Base-by-base conservation (phyloP, 2,329 filamentous ascomycete genomes). In the Colletotrichum chlorophyti region DNA sequence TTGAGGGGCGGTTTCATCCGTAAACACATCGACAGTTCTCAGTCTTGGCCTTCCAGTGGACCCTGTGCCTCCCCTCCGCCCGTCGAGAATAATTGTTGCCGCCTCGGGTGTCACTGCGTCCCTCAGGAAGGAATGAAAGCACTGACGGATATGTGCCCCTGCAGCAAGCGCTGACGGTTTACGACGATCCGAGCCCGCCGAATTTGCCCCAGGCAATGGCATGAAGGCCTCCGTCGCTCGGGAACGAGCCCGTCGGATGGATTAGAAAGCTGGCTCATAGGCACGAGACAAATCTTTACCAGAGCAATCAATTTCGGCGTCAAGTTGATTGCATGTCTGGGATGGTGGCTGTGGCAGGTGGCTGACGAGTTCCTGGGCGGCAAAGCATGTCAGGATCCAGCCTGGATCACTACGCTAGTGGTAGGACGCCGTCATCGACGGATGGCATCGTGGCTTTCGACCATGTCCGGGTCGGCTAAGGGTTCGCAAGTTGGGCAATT, bases 1-100 rank as follows among this genome's bases (percentile, higher is more conserved):
- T 52, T 14, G 49, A 53, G 42, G n/a, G n/a, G n/a, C n/a, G n/a
- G 51, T 60, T 60, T 60, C 57, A 60, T 60, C 57, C 57, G 43
- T 60, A 45, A 42, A 32, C 43, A 46, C 31, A 14, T 51, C 32
- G 43, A 46, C 43, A 31, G 31, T 46, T 34, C 31, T 17, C 38
- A 32, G 52, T 46, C 43, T 31, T 40, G 37, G 51, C 15, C n/a
- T 34, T 31, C 21, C 34, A 23, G 42, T 41, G 52, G 51, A 60
- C 57, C 57, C 57, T 60, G 24, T 32, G 17, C 17, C 45, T 35
- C 51, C n/a, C n/a, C n/a, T n/a, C n/a, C n/a, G n/a, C n/a, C n/a
- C n/a, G n/a, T n/a, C n/a, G n/a, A n/a, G n/a, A n/a, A n/a, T 24
- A 17, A 45, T 57, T 40, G 43, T 37, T 29, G 26, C 45, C 51